Base-by-base conservation (phyloP, 2,329 filamentous ascomycete genomes). In the Alternaria viburni region DNA sequence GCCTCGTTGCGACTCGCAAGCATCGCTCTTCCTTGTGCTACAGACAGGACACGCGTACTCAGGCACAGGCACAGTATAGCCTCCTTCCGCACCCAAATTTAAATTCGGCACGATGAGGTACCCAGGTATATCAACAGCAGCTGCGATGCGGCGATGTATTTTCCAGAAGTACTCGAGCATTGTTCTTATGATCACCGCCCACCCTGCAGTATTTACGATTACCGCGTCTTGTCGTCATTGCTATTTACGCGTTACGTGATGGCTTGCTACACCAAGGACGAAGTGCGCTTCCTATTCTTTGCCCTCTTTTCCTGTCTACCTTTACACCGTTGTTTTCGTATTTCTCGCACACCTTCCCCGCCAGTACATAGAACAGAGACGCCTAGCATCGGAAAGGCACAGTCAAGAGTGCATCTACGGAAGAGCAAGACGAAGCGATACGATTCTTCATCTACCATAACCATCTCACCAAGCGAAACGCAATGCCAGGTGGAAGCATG, bases 261-360 rank as follows among this genome's bases (percentile, higher is more conserved):
- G 69, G 49, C 64, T n/a, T 61, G 61, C 41, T 71, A 64, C 60
- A 58, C 59, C 23, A 47, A 50, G 23, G 73, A 76, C 17, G 65
- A 71, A 52, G 15, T 69, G 45, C 66, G 64, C 23, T 78, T 77
- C 54, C 61, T 78, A 9, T 65, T 74, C 63, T 73, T 69, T 58
- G 69, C 73, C 32, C 45, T 75, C 43, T 74, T 69, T 55, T 74
- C 71, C 25, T 76, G 70, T 46, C 58, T 76, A 9, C 72, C 71
- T 4, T 50, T 77, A 13, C 73, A 75, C 57, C 66, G 69, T 44
- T 70, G 62, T 26, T 71, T 59, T 26, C 63, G 44, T 5, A 54
- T 61, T 13, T 59, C 57, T 28, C 63, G 59, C 36, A 45, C 55
- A 49, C 60, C 50, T 3, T 54, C 57, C 8, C 57, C 65, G 12